Conservation (phyloP, 805 yeast species). For the Wickerhamiella hasegawae region DNA sequence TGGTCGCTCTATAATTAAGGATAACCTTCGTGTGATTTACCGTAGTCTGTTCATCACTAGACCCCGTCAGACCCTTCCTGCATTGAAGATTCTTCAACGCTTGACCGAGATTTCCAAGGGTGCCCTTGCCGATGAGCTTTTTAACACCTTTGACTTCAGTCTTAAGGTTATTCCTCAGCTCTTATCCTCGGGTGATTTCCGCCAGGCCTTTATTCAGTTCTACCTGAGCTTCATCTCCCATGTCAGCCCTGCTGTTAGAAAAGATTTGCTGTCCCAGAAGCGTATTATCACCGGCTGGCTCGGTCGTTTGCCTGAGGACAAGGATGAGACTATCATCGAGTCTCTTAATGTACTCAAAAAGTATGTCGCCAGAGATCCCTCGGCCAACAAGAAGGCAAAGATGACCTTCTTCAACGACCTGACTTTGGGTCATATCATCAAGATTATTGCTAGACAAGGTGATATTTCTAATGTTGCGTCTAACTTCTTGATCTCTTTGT, state of each 20-base stretch:
- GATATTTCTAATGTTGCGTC: constrained; percentile 24
- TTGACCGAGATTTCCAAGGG: constrained; percentile 36
- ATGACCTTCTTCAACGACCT: constrained; percentile 66
- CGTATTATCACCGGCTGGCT: constrained; percentile 53
- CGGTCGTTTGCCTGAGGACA: constrained; percentile 45
- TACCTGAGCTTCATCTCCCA: constrained; percentile 37
- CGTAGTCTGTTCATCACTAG: constrained; percentile 45
- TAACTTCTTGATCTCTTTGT: constrained; percentile 32
- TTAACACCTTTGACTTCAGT: constrained; percentile 53
- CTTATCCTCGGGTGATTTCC: constrained; percentile 38
- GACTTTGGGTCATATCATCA: constrained; percentile 41
- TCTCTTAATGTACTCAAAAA: constrained; percentile 34
- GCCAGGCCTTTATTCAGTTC: constrained; percentile 45
- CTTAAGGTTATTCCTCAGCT: constrained; percentile 46
- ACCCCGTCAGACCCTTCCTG: constrained; percentile 44
- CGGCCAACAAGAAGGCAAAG: constrained; percentile 52
- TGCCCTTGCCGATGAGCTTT: constrained; percentile 36
- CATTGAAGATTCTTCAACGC: constrained; percentile 38
- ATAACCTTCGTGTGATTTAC: constrained; percentile 47
- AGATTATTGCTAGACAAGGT: constrained; percentile 29
- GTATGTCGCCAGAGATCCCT: constrained; percentile 39
- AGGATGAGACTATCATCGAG: constrained; percentile 25
- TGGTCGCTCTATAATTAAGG: constrained; percentile 36
- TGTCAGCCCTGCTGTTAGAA: constrained; percentile 41
- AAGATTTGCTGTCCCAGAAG: constrained; percentile 41